Percentiles rank a stretch among this genome's conserved stretches.
These are phyloP conservation scores for Carpinus viminea DNA, from an alignment of 306 rosid genomes.

Conservation along the genomic window DNA sequence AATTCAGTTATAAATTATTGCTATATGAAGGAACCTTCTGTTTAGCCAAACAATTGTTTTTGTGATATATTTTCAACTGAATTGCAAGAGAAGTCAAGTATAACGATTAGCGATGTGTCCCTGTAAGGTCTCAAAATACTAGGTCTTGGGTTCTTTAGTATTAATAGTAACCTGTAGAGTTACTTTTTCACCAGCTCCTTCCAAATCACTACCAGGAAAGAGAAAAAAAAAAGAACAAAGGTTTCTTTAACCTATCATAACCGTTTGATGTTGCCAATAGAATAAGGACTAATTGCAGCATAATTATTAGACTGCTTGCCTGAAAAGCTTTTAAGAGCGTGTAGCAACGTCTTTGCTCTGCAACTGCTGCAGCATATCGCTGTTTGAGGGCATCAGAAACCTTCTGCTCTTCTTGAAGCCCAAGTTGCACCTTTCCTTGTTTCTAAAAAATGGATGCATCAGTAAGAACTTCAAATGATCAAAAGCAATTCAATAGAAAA, in stretches of 20 bases:
- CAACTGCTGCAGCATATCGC: constrained; percentile 52
- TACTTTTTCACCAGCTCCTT: not conserved
- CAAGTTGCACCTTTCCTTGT: constrained; percentile 62
- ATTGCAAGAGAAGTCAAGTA: not conserved
- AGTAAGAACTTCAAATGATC: constrained; percentile 18
- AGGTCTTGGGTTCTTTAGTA: not conserved
- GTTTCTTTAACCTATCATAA: not conserved
- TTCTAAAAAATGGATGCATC: constrained; percentile 52
- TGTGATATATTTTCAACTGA: too few species aligned
- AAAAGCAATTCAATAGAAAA: constrained; percentile 12
- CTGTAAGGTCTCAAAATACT: not conserved
- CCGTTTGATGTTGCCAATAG: not conserved
- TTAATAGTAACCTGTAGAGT: not conserved
- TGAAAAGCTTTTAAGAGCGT: constrained; percentile 73
- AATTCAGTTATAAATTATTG: not conserved
- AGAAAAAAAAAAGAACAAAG: not conserved
- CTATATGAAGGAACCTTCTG: not conserved
- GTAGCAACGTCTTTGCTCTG: constrained; percentile 69
- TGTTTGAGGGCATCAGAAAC: constrained; percentile 54
- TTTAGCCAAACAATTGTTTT: not conserved
- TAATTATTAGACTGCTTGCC: constrained; percentile 42
- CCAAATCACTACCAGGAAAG: not conserved
- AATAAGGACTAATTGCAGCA: not conserved
- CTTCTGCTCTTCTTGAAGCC: constrained; percentile 65
- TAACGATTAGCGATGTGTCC: not conserved